Evolutionary conservation across 2,329 filamentous ascomycete genomes (phyloP).

Genomic region (Nigrospora oryzae): DNA sequence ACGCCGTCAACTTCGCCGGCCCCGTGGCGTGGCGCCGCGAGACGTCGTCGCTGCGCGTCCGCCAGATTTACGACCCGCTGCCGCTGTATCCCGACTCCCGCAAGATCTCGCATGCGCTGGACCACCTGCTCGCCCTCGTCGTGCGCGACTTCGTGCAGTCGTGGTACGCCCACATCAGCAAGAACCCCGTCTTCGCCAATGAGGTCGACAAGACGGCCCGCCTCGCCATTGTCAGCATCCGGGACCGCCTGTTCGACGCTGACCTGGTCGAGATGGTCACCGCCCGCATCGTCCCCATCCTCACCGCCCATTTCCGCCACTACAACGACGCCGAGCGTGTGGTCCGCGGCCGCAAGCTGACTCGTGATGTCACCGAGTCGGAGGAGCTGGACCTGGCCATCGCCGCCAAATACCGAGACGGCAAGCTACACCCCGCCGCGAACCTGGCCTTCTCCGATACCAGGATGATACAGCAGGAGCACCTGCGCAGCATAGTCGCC

Average conservation of each 20-base stretch:
- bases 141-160: constrained; percentile 76
- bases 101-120: constrained; percentile 70
- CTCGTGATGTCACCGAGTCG: constrained; percentile 85
- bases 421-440: constrained; percentile 79
- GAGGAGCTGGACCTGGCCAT: constrained; percentile 94
- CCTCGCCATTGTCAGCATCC: constrained; percentile 60
- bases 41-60: constrained; percentile 54
- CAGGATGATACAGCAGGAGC: constrained; percentile 78
- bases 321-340: constrained; percentile 84
- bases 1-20: constrained; percentile 50
- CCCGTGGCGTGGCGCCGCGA: constrained; percentile 62
- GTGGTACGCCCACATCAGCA: constrained; percentile 86
- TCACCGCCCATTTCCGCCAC: constrained; percentile 82
- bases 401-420: constrained; percentile 86
- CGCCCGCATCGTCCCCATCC: constrained; percentile 73
- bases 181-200: constrained; percentile 70
- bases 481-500: constrained; percentile 68
- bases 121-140: constrained; percentile 68
- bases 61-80: constrained; percentile 57
- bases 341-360: constrained; percentile 80
- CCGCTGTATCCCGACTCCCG: constrained; percentile 70
- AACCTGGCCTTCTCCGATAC: constrained; percentile 76
- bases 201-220: constrained; percentile 79
- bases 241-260: constrained; percentile 62
- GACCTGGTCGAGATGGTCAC: constrained; percentile 81